A percentile compares a stretch with the other conserved stretches of the same genome.
These are phyloP conservation scores for Penicillium samsonianum DNA, from an alignment of 495 filamentous ascomycete species.

Conservation along the genomic window DNA sequence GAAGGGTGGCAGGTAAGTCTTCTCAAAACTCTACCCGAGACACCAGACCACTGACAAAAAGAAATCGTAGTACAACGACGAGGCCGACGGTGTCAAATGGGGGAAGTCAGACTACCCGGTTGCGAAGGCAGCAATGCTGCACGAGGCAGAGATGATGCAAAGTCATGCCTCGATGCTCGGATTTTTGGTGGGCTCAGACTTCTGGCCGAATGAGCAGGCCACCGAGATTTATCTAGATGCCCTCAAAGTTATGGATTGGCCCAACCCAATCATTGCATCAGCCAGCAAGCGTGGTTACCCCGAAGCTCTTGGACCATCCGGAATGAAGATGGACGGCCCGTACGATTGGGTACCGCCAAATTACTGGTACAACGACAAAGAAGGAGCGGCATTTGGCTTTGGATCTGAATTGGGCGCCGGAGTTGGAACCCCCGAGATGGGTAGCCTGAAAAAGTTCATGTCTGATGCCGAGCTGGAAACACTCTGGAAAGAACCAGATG, in stretches of 20 bases:
- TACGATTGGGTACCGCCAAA: slow-evolving; percentile 69
- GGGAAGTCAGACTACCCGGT: slow-evolving; percentile 52
- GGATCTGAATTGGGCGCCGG: slow-evolving; percentile 62
- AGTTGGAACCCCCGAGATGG: slow-evolving; percentile 60
- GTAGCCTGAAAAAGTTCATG: slow-evolving; percentile 57
- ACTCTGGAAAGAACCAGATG: slow-evolving; percentile 57
- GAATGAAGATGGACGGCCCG: slow-evolving; percentile 68
- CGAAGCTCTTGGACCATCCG: slow-evolving; percentile 50
- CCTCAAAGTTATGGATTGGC: slow-evolving; percentile 54
- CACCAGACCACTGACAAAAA: not conserved
- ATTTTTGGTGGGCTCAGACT: slow-evolving; percentile 63
- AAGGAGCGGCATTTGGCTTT: slow-evolving; percentile 63
- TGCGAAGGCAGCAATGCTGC: slow-evolving; percentile 56
- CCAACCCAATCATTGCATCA: slow-evolving; percentile 57
- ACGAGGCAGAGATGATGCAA: slow-evolving; percentile 62
- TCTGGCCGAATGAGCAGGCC: slow-evolving; percentile 60
- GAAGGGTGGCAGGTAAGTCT: slow-evolving; percentile 55
- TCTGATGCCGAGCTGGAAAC: slow-evolving; percentile 49
- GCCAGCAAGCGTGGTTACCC: slow-evolving; percentile 58
- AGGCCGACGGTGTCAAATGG: slow-evolving; percentile 52
- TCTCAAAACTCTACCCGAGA: not conserved
- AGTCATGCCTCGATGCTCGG: slow-evolving; percentile 56
- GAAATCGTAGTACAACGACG: slow-evolving; percentile 52
- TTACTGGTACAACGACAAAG: slow-evolving; percentile 58
- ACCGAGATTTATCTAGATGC: slow-evolving; percentile 52